Evolutionary conservation across 1,284 basidiomycete species (phyloP).

Genomic region (Athelia psychrophila): DNA sequence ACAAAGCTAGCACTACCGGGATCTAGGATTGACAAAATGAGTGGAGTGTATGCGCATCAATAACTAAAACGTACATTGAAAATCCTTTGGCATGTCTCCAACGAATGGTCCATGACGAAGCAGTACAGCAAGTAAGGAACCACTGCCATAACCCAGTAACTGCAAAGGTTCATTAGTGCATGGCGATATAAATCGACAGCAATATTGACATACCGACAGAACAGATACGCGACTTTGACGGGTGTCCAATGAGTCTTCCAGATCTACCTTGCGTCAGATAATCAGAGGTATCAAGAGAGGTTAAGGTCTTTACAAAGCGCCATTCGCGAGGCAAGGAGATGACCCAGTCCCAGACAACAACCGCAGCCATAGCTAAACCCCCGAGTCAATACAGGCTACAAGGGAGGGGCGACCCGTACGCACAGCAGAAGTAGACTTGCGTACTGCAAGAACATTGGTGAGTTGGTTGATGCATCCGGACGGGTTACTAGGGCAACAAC

Average conservation of each 20-base stretch:
- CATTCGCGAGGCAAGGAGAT: slow-evolving; percentile 72
- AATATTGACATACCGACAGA: slow-evolving; percentile 59
- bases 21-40: slow-evolving; percentile 39
- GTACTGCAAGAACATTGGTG: slow-evolving; percentile 37
- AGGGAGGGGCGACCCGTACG: slow-evolving; percentile 38
- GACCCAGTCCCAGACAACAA: slow-evolving; percentile 81
- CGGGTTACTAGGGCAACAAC: slow-evolving; percentile 17
- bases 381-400: slow-evolving; percentile 16
- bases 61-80: slow-evolving; percentile 45
- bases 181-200: slow-evolving; percentile 13
- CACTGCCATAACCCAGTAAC: slow-evolving; percentile 76
- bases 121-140: slow-evolving; percentile 73
- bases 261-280: slow-evolving; percentile 39
- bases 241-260: slow-evolving; percentile 82
- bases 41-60: slow-evolving; percentile 6
- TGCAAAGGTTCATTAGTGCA: slow-evolving; percentile 25
- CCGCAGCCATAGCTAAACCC: slow-evolving; percentile 59
- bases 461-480: not conserved
- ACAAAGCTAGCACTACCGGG: slow-evolving; percentile 75
- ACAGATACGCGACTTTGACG: slow-evolving; percentile 74
- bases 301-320: slow-evolving; percentile 54
- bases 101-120: slow-evolving; percentile 64
- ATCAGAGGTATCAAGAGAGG: not conserved
- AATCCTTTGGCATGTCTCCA: slow-evolving; percentile 59
- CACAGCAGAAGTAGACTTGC: slow-evolving; percentile 80